These are phyloP conservation scores for Clarireedia monteithiana DNA, from an alignment of 2,329 filamentous ascomycete species.

Conservation along the genomic window DNA sequence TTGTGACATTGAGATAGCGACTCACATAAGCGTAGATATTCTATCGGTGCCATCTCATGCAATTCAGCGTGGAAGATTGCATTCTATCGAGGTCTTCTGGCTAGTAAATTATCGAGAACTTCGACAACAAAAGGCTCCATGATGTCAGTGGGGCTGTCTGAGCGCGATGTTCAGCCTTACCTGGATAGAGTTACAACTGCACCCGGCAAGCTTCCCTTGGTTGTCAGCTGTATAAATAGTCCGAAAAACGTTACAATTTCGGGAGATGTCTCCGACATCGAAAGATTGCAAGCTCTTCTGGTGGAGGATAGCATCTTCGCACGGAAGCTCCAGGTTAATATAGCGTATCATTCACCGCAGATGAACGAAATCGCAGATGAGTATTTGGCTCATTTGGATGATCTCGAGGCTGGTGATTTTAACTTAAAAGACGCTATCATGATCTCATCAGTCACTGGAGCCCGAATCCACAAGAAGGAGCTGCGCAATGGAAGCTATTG, in stretches of 20 bases:
- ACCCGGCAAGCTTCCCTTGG: neutral
- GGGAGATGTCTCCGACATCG: constrained; percentile 10
- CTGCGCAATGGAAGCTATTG: constrained; percentile 32
- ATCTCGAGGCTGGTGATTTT: neutral
- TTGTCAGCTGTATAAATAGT: constrained; percentile 29
- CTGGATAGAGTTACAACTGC: neutral
- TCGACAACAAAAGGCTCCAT: constrained; percentile 34
- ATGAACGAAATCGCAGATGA: constrained; percentile 25
- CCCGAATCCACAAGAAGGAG: neutral
- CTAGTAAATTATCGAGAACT: constrained; percentile 8
- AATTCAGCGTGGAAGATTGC: constrained; percentile 10
- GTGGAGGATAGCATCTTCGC: constrained; percentile 24
- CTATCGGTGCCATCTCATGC: constrained; percentile 17
- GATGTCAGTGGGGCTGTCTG: constrained; percentile 39
- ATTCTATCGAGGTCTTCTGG: constrained; percentile 13
- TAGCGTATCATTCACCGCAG: constrained; percentile 34
- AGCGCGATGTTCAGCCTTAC: neutral
- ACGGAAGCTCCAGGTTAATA: constrained; percentile 29
- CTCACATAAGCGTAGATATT: constrained; percentile 13
- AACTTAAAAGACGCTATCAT: constrained; percentile 33
- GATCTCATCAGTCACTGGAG: constrained; percentile 8
- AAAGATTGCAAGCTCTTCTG: constrained; percentile 1
- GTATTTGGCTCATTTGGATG: constrained; percentile 13
- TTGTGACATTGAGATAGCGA: too few species aligned
- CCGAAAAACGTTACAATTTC: constrained; percentile 19